Evolutionary conservation across 148 eudicot species (phyloP).

Genomic region (Persicaria maculosa): DNA sequence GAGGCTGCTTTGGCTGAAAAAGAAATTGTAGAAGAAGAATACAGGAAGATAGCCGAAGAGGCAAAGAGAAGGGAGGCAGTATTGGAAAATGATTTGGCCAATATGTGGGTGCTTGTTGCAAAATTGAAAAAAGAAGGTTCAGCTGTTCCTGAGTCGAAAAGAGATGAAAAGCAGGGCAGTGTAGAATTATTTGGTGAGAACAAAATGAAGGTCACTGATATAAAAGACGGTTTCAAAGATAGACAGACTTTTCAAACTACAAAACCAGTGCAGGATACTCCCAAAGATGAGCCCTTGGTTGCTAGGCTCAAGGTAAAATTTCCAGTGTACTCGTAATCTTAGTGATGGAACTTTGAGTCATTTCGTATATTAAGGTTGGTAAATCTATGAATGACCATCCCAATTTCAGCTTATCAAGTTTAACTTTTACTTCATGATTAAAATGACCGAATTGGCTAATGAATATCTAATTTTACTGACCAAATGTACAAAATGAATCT

Average conservation of each 20-base stretch:
- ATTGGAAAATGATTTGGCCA: conserved; percentile 46
- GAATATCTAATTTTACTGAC: no score
- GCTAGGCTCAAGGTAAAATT: conserved; percentile 44
- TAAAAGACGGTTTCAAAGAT: conserved; percentile 11
- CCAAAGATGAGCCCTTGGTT: conserved; percentile 55
- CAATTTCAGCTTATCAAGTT: no score
- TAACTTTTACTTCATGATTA: no score
- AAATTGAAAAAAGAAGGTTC: conserved; percentile 4
- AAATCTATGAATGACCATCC: no score
- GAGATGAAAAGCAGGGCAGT: conserved; percentile 17
- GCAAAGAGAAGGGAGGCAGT: conserved; percentile 43
- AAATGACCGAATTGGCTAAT: no score
- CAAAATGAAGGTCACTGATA: conserved; percentile 21
- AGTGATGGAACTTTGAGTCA: no score
- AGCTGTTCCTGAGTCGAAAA: conserved; percentile 23
- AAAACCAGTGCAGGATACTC: conserved; percentile 20
- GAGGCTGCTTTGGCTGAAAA: conserved; percentile 53
- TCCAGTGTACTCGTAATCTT: no score
- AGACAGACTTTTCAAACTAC: conserved; percentile 23
- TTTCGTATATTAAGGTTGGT: no score
- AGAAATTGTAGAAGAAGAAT: conserved; percentile 38
- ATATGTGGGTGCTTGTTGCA: conserved; percentile 50
- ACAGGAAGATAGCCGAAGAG: conserved; percentile 36
- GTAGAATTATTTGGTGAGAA: conserved; percentile 18
- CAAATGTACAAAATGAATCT: no score